phyloP scores from a whole-genome alignment of 768 basidiomycete species.

The Albatrellus ellisii region DNA sequence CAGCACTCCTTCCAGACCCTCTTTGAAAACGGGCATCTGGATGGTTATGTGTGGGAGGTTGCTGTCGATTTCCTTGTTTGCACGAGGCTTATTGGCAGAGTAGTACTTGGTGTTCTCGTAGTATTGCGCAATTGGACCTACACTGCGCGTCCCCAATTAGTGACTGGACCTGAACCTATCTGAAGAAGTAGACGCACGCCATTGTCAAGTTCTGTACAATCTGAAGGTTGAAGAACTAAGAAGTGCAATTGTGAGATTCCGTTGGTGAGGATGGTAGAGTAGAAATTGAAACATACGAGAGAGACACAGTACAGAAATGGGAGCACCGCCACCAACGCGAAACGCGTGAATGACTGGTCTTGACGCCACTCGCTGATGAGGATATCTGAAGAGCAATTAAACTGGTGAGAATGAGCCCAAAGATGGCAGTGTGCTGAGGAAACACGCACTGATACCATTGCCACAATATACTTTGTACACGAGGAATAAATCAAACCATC shows the following conservation, averaged over 20 bases:
- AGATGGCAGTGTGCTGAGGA: no score
- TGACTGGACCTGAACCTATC: background rate
- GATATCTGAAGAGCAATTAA: conserved; percentile 17
- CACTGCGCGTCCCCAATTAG: background rate
- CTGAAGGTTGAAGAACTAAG: conserved; percentile 27
- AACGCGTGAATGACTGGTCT: conserved; percentile 30
- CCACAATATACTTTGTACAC: conserved; percentile 45
- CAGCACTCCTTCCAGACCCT: conserved; percentile 37
- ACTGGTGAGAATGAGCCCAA: no score
- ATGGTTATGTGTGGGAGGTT: conserved; percentile 37
- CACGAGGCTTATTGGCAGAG: conserved; percentile 29
- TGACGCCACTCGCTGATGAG: conserved; percentile 41
- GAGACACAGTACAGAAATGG: conserved; percentile 35
- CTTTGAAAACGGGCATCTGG: conserved; percentile 49
- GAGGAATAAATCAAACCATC: background rate
- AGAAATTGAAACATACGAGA: conserved; percentile 20
- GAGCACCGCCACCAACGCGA: conserved; percentile 28
- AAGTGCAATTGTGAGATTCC: background rate
- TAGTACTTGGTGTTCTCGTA: conserved; percentile 40
- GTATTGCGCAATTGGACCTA: conserved; percentile 42
- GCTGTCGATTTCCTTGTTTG: conserved; percentile 31
- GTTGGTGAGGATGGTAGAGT: background rate
- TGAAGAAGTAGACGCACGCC: conserved; percentile 10
- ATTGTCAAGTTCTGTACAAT: conserved; percentile 28
- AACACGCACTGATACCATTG: conserved; percentile 35